These are phyloP conservation scores for Thuja plicata DNA, from an alignment of 83 land plant genomes.

Conservation along the genomic window DNA sequence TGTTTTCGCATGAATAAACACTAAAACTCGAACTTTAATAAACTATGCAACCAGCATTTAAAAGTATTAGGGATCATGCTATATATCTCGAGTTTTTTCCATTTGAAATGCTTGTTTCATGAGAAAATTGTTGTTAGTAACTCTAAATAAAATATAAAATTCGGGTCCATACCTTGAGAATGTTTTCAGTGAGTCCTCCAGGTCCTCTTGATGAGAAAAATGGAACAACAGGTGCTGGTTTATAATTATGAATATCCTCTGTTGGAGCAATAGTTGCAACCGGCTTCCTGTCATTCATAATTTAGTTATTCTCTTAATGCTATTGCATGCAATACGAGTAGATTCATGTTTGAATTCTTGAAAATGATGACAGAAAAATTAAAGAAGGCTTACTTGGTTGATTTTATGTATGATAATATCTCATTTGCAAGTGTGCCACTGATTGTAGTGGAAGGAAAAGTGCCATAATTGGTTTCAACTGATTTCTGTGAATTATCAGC, in stretches of 20 bases:
- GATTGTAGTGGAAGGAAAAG: slow-evolving; percentile 55
- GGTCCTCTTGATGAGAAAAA: slow-evolving; percentile 83
- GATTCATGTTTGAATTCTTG: no score
- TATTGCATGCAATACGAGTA: neutral
- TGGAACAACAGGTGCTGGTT: slow-evolving; percentile 72
- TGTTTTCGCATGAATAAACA: no score
- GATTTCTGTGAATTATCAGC: slow-evolving; percentile 29
- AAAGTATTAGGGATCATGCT: no score
- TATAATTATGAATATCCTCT: slow-evolving; percentile 19
- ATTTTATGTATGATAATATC: slow-evolving; percentile 54
- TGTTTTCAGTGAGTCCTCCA: slow-evolving; percentile 58
- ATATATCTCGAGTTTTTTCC: no score
- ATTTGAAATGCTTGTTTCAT: no score
- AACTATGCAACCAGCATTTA: neutral
- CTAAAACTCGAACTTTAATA: neutral
- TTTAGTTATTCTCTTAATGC: neutral
- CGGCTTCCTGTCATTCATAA: slow-evolving; percentile 32
- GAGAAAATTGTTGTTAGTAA: no score
- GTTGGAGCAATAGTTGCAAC: slow-evolving; percentile 54
- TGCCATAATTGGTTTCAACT: slow-evolving; percentile 50
- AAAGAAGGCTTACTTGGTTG: slow-evolving; percentile 32
- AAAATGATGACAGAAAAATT: neutral
- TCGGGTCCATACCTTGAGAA: slow-evolving; percentile 60
- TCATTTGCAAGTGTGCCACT: slow-evolving; percentile 26
- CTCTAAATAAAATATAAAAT: neutral